Evolutionary conservation across 345 rosid genomes (phyloP), one percentile per base, ranked within the genome.

Genomic region (Dimocarpus longan): DNA sequence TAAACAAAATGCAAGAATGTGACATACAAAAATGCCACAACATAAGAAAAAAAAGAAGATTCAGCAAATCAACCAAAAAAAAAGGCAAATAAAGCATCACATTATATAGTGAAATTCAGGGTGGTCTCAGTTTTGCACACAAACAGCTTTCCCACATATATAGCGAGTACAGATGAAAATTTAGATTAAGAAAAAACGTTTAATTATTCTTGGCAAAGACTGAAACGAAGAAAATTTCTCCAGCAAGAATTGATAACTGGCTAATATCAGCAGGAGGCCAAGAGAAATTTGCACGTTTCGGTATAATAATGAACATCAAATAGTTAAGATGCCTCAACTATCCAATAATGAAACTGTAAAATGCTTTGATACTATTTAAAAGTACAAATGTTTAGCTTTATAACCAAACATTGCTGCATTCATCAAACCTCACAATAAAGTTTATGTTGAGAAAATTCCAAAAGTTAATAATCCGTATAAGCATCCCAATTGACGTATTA

Each of bases 1-100:
- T 68, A 60, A n/a, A 43, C 70, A 9, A 39, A 70, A 71, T 44
- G 32, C 50, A 82, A 52, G 67, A 75, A 59, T 54, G 43, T 50
- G 40, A 79, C 68, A 50, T 40, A 79, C 73, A 54, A n/a, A n/a
- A n/a, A n/a, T 21, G 50, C 18, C 16, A 10, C 19, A 37, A 1
- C 3, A 60, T 22, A 60, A 78, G 70, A n/a, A 12, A 71, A 73
- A 70, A 76, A 13, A 32, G 43, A 19, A n/a, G 10, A 4, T 19
- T 21, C 73, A 0, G 68, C 44, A 79, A 75, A 77, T 13, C 16
- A 32, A n/a, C 4, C 16, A 67, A 3, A 73, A 57, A 66, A 64
- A 70, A 3, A 60, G 32, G 46, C 37, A 59, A n/a, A 18, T 18
- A 59, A 40, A 6, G 63, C 67, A 64, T 42, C 21, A 60, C 26